Evolutionary conservation across 805 yeast genomes (phyloP).

Genomic region (Ogataea saltuana): DNA sequence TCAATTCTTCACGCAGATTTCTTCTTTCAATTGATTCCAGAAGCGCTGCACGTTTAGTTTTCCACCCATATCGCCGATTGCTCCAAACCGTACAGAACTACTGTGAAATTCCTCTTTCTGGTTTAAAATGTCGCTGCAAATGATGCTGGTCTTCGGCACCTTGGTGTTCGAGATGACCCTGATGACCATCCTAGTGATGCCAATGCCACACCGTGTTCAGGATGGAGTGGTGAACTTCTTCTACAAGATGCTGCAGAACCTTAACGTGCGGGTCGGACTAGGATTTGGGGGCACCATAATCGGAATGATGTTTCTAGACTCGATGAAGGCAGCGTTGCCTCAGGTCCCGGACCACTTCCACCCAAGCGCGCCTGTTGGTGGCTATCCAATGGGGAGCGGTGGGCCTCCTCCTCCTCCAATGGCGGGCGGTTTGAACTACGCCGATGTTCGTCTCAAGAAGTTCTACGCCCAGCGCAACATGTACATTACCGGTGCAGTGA

Average conservation of each 20-base stretch:
- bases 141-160: conserved; percentile 40
- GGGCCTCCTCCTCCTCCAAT: conserved; percentile 12
- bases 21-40: no score
- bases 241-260: conserved; percentile 33
- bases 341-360: conserved; percentile 12
- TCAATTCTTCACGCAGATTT: no score
- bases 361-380: conserved; percentile 7
- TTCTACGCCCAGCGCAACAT: conserved; percentile 59
- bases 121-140: conserved; percentile 33
- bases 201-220: conserved; percentile 48
- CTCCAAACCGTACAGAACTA: not conserved
- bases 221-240: conserved; percentile 38
- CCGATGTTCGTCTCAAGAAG: conserved; percentile 44
- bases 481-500: conserved; percentile 55
- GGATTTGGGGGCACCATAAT: conserved; percentile 41
- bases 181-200: conserved; percentile 45
- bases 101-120: conserved; percentile 1
- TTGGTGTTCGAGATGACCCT: conserved; percentile 47
- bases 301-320: conserved; percentile 49
- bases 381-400: conserved; percentile 1
- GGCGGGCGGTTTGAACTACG: conserved; percentile 15
- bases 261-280: conserved; percentile 44
- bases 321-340: conserved; percentile 34
- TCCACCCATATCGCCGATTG: not conserved
- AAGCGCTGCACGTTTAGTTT: no score